Evolutionary conservation across 2,329 filamentous ascomycete genomes (phyloP).

Genomic region (Cladosporium sp.): DNA sequence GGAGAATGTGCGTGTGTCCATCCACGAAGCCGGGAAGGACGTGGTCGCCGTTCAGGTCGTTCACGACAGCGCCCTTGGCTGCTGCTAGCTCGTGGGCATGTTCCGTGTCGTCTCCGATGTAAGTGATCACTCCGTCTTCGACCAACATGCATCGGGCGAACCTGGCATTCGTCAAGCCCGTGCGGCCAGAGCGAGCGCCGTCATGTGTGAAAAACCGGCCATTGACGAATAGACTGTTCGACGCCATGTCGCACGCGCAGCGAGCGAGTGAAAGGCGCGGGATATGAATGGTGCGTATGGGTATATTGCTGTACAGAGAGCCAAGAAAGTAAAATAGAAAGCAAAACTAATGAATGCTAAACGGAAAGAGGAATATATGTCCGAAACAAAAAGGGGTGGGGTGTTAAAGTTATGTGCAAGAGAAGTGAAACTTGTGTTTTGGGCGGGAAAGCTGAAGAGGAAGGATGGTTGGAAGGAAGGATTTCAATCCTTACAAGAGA

Average conservation of each 20-base stretch:
- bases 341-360: not conserved
- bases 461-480: too few relatives aligned
- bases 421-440: too few relatives aligned
- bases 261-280: not conserved
- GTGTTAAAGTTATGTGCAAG: too few relatives aligned
- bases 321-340: not conserved
- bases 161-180: constrained; percentile 8
- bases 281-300: not conserved
- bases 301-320: not conserved
- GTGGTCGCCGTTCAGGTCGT: constrained; percentile 35
- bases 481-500: too few relatives aligned
- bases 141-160: constrained; percentile 38
- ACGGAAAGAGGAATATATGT: too few relatives aligned
- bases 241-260: not conserved
- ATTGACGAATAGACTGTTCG: constrained; percentile 11
- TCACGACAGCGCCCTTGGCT: constrained; percentile 19
- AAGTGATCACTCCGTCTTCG: constrained; percentile 37
- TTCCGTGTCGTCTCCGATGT: constrained; percentile 35
- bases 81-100: constrained; percentile 23
- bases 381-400: not conserved
- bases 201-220: constrained; percentile 15
- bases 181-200: too few relatives aligned
- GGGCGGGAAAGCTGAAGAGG: too few relatives aligned
- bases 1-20: constrained; percentile 55
- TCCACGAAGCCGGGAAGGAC: constrained; percentile 56